Evolutionary conservation across 208 protist genomes (phyloP).

Genomic region (Leishmania guyanensis): DNA sequence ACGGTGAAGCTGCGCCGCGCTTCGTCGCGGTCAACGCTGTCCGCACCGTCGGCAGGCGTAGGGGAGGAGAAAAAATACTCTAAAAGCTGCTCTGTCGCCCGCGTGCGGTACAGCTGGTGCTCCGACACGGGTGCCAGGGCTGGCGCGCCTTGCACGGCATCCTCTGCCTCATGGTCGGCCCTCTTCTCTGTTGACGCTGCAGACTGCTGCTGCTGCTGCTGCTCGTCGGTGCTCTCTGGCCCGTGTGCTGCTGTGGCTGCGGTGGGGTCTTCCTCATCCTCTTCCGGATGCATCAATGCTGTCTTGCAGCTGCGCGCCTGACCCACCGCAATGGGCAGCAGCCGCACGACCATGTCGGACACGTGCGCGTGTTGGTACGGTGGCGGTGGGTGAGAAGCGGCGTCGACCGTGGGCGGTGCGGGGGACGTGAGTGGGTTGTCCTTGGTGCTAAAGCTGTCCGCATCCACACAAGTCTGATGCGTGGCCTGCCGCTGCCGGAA

Average conservation of each 20-base stretch:
- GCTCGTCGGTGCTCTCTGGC: background rate
- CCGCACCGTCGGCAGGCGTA: background rate
- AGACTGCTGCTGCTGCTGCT: background rate
- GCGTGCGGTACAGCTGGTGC: slow-evolving; percentile 16
- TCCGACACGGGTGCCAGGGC: background rate
- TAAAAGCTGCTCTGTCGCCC: slow-evolving; percentile 16
- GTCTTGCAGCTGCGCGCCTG: slow-evolving; percentile 21
- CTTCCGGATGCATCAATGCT: slow-evolving; percentile 5
- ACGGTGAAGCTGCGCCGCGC: slow-evolving; percentile 20
- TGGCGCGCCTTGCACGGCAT: background rate
- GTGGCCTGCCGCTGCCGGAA: slow-evolving; percentile 29
- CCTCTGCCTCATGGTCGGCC: background rate
- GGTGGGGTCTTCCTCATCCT: slow-evolving; percentile 1
- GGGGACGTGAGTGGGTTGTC: background rate
- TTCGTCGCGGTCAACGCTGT: slow-evolving; percentile 3
- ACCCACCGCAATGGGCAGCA: slow-evolving; percentile 29
- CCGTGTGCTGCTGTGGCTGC: background rate
- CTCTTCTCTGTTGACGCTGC: background rate
- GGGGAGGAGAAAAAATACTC: slow-evolving; percentile 17
- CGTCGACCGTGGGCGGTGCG: background rate
- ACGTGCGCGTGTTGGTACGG: slow-evolving; percentile 6
- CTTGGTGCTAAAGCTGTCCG: background rate
- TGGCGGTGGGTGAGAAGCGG: background rate
- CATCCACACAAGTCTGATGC: slow-evolving; percentile 21
- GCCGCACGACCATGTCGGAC: slow-evolving; percentile 17